Evolutionary conservation across 805 yeast genomes (phyloP).

Genomic region (Pichia nakasei): DNA sequence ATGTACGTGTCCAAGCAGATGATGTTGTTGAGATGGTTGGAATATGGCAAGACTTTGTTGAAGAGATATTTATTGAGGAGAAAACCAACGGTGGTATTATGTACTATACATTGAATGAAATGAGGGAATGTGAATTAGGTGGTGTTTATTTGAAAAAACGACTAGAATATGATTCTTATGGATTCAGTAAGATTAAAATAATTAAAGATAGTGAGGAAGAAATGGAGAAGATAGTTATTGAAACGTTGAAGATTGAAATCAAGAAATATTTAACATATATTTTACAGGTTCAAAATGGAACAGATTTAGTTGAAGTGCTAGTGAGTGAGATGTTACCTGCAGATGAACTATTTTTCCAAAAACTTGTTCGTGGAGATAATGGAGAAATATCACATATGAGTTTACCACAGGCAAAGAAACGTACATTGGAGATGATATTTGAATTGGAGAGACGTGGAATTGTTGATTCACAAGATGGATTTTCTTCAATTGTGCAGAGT

Average conservation of each 20-base stretch:
- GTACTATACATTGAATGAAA: constrained; percentile 4
- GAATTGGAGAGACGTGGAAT: constrained; percentile 64
- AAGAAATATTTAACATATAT: constrained; percentile 78
- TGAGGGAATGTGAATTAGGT: not conserved
- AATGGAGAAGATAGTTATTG: not conserved
- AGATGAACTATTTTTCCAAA: constrained; percentile 60
- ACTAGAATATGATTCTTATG: constrained; percentile 13
- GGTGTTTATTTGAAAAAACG: constrained; percentile 28
- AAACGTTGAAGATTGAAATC: constrained; percentile 53
- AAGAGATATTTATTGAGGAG: constrained; percentile 14
- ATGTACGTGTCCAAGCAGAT: constrained; percentile 33
- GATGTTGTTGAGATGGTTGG: constrained; percentile 39
- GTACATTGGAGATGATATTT: constrained; percentile 64
- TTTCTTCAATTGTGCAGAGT: constrained; percentile 72
- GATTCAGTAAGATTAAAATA: constrained; percentile 6
- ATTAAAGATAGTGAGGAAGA: constrained; percentile 3
- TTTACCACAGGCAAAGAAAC: constrained; percentile 70
- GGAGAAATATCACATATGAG: constrained; percentile 27
- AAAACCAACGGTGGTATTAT: constrained; percentile 1
- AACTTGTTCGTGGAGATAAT: constrained; percentile 43
- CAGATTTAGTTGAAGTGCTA: constrained; percentile 44
- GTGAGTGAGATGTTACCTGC: constrained; percentile 55
- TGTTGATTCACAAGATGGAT: constrained; percentile 58
- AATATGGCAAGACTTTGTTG: constrained; percentile 34
- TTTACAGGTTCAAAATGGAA: constrained; percentile 73